These are phyloP conservation scores for Ascochyta koolunga DNA, from an alignment of 2,329 filamentous ascomycete genomes.

Conservation along the genomic window DNA sequence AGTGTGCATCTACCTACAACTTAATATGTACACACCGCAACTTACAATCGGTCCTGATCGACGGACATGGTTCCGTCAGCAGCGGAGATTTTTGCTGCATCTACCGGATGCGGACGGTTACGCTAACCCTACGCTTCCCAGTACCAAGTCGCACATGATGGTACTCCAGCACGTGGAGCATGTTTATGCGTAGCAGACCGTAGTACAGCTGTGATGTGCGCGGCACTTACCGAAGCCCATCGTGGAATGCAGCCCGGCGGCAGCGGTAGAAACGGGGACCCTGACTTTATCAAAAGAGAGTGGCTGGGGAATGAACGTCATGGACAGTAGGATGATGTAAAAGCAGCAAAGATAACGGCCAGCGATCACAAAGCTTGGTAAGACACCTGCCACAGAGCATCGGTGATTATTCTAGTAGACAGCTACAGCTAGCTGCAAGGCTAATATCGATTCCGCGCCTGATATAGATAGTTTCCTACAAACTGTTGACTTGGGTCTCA, in stretches of 20 bases:
- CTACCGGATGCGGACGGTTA: slow-evolving; percentile 12
- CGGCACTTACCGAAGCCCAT: not conserved
- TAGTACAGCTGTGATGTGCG: not conserved
- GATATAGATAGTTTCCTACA: not conserved
- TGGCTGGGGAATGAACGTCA: slow-evolving; percentile 4
- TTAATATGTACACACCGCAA: too few species aligned
- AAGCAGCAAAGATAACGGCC: not conserved
- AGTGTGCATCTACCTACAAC: too few species aligned
- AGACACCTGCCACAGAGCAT: not conserved
- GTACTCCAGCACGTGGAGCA: slow-evolving; percentile 5
- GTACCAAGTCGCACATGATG: slow-evolving; percentile 4
- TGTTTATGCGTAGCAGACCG: not conserved
- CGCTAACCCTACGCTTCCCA: not conserved
- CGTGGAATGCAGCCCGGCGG: not conserved
- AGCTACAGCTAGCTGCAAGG: too few species aligned
- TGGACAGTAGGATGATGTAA: not conserved
- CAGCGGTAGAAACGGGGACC: not conserved
- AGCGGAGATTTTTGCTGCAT: not conserved
- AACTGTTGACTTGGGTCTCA: not conserved
- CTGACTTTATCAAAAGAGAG: not conserved
- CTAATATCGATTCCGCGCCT: not conserved
- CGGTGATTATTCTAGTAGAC: not conserved
- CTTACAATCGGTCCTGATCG: slow-evolving; percentile 1
- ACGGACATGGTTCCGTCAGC: slow-evolving; percentile 2
- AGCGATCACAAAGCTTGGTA: slow-evolving; percentile 14